A percentile compares a stretch with the other conserved stretches of the same genome.
These are phyloP conservation scores for Brassica juncea DNA, from an alignment of 345 rosid genomes.

Conservation along the genomic window DNA sequence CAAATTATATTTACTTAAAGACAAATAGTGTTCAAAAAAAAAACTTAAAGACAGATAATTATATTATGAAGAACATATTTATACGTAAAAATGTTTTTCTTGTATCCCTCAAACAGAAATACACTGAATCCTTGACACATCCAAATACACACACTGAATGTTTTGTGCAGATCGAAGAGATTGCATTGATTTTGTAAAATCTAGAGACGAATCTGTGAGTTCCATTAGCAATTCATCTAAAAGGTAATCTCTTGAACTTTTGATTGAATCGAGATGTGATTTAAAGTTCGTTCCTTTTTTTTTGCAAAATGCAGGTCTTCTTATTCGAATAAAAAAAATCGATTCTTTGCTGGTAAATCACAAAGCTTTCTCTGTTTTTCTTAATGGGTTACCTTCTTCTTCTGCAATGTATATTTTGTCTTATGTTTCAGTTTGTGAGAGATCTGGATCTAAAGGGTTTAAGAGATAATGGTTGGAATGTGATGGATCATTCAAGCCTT, in stretches of 20 bases:
- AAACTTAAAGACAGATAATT: no score
- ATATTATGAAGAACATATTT: no score
- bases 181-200: background rate
- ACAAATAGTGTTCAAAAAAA: no score
- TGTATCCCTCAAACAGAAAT: no score
- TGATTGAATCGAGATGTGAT: constrained; percentile 29
- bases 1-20: no score
- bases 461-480: constrained; percentile 71
- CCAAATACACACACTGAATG: background rate
- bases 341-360: constrained; percentile 19
- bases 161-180: background rate
- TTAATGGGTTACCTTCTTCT: background rate
- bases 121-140: no score
- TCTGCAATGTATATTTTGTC: constrained; percentile 15
- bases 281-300: constrained; percentile 18
- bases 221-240: no score
- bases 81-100: no score
- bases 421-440: constrained; percentile 20
- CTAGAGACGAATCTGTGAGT: background rate
- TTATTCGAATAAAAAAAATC: constrained; percentile 22
- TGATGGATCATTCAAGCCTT: constrained; percentile 58
- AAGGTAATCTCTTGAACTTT: background rate
- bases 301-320: constrained; percentile 26
- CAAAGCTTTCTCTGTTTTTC: constrained; percentile 2
- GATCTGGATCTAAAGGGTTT: background rate